phyloP scores from a whole-genome alignment of 805 yeast species.

The Candida stauntonica region DNA sequence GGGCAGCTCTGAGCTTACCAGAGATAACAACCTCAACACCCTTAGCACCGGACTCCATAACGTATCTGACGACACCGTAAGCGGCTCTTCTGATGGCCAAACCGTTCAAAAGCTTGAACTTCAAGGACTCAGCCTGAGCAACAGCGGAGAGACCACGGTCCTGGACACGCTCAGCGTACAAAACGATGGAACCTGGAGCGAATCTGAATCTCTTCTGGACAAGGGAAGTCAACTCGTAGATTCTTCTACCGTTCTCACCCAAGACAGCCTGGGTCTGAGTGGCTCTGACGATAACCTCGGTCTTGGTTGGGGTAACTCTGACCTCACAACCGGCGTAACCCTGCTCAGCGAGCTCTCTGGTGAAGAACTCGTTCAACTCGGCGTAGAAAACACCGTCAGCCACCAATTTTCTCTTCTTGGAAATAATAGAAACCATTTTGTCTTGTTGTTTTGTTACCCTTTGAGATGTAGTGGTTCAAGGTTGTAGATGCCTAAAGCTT shows the following conservation, averaged over 20 bases:
- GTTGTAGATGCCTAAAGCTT: constrained; percentile 3
- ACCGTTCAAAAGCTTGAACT: constrained; percentile 97
- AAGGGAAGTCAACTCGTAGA: constrained; percentile 96
- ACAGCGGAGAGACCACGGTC: constrained; percentile 99
- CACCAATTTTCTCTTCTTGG: constrained; percentile 98
- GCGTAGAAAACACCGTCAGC: constrained; percentile 99
- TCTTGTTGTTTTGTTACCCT: constrained; percentile 7
- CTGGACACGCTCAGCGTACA: constrained; percentile 98
- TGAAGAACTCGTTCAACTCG: constrained; percentile 99
- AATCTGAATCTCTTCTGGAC: constrained; percentile 98
- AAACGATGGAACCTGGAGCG: constrained; percentile 86
- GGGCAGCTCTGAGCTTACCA: constrained; percentile 99
- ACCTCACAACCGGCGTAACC: constrained; percentile 99
- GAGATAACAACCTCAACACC: constrained; percentile 99
- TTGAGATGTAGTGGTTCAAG: background rate
- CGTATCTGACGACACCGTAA: constrained; percentile 99
- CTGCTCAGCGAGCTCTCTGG: constrained; percentile 99
- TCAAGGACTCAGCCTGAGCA: constrained; percentile 98
- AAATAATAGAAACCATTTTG: constrained; percentile 47
- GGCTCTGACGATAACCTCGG: constrained; percentile 98
- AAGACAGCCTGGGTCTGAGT: constrained; percentile 97
- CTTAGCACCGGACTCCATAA: constrained; percentile 99
- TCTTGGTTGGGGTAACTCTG: constrained; percentile 96
- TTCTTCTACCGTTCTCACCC: constrained; percentile 99
- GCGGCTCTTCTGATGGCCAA: constrained; percentile 99